Conservation (phyloP, 495 filamentous ascomycete species). For the Saxophila tyrrhenica region DNA sequence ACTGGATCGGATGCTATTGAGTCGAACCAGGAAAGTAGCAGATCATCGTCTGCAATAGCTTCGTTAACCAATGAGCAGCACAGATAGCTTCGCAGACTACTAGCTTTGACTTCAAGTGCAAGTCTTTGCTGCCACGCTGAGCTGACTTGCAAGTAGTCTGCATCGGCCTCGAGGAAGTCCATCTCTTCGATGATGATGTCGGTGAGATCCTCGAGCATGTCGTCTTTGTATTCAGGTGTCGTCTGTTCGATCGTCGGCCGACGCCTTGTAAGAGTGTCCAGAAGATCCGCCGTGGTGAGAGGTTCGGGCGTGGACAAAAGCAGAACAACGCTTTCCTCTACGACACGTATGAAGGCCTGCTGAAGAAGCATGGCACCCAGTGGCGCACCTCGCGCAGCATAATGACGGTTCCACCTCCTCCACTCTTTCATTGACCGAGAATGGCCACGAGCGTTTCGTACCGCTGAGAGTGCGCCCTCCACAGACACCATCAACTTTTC, state of each 20-base stretch:
- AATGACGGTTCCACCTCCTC: conserved; percentile 72
- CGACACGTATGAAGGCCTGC: conserved; percentile 71
- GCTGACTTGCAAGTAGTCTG: conserved; percentile 76
- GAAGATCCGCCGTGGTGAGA: conserved; percentile 50
- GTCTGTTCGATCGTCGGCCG: conserved; percentile 14
- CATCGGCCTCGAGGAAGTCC: conserved; percentile 71
- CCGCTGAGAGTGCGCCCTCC: conserved; percentile 76
- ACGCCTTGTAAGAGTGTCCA: conserved; percentile 58
- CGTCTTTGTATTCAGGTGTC: conserved; percentile 9
- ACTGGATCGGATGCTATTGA: conserved; percentile 59
- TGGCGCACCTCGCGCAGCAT: conserved; percentile 65
- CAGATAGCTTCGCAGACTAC: conserved; percentile 69
- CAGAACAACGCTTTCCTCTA: conserved; percentile 68
- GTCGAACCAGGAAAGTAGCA: conserved; percentile 81
- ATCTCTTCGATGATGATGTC: conserved; percentile 71
- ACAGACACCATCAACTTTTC: conserved; percentile 72
- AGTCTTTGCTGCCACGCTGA: conserved; percentile 80
- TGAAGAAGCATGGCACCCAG: conserved; percentile 88
- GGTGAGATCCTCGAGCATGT: conserved; percentile 54
- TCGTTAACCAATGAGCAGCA: conserved; percentile 73
- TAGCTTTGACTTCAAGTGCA: conserved; percentile 73
- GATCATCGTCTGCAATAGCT: conserved; percentile 64
- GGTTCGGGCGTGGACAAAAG: conserved; percentile 48
- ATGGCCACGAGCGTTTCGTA: conserved; percentile 48
- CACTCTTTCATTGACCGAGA: conserved; percentile 55